Conservation (phyloP, 257 asterid genomes). For the Ophiorrhiza pumila region DNA sequence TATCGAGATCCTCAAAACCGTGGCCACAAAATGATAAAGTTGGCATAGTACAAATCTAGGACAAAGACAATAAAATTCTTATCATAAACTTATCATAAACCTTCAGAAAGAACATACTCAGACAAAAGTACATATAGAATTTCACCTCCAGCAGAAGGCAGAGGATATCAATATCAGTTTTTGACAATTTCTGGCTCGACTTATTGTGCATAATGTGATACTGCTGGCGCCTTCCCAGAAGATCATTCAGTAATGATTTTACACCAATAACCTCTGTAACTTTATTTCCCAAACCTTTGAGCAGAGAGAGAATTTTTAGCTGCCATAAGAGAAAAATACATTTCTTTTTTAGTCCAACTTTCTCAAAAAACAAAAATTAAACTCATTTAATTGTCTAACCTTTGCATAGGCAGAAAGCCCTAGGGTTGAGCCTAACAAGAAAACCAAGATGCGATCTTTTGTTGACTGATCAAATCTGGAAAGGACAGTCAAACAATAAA, state of each 20-base stretch:
- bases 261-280: slow-evolving; percentile 47
- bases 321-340: slow-evolving; percentile 32
- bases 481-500: slow-evolving; percentile 9
- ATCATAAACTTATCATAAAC: slow-evolving; percentile 2
- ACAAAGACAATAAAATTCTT: slow-evolving; percentile 12
- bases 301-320: slow-evolving; percentile 64
- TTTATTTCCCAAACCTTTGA: slow-evolving; percentile 64
- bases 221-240: slow-evolving; percentile 49
- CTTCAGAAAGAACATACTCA: slow-evolving; percentile 10
- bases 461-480: slow-evolving; percentile 66
- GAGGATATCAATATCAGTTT: slow-evolving; percentile 55
- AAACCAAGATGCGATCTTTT: slow-evolving; percentile 54
- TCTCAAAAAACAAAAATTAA: background rate
- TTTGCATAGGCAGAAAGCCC: slow-evolving; percentile 62
- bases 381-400: slow-evolving; percentile 35
- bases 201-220: slow-evolving; percentile 36
- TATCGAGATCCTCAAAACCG: slow-evolving; percentile 29
- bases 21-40: slow-evolving; percentile 39
- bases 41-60: slow-evolving; percentile 52
- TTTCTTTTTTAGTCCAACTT: background rate
- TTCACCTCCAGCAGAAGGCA: slow-evolving; percentile 82
- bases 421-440: slow-evolving; percentile 50
- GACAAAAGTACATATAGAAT: slow-evolving; percentile 6
- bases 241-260: slow-evolving; percentile 50
- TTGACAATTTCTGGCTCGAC: slow-evolving; percentile 40